A percentile compares a stretch with the other conserved stretches of the same genome.
phyloP scores from a whole-genome alignment of 305 asterid species.

The Striga hermonthica region DNA sequence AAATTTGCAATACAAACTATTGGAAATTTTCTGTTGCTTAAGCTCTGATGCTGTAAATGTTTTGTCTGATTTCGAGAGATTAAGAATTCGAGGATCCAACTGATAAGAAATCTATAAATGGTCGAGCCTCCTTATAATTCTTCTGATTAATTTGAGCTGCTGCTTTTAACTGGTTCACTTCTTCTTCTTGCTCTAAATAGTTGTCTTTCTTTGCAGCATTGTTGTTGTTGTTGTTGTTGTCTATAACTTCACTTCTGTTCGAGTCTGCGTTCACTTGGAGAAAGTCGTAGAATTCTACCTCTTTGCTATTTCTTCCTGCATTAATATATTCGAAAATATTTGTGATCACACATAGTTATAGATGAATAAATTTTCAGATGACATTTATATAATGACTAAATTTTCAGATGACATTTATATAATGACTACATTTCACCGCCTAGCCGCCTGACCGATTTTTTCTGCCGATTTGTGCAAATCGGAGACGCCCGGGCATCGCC shows the following conservation, averaged over 20 bases:
- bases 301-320: constrained; percentile 51
- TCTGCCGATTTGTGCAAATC: too few relatives aligned
- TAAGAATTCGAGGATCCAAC: constrained; percentile 29
- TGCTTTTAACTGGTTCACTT: constrained; percentile 29
- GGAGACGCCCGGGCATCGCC: too few relatives aligned
- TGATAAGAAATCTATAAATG: constrained; percentile 62
- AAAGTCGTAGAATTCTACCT: constrained; percentile 65
- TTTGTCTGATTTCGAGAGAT: not conserved
- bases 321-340: not conserved
- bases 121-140: constrained; percentile 24
- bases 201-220: constrained; percentile 22
- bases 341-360: too few relatives aligned
- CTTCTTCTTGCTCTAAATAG: constrained; percentile 20
- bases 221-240: constrained; percentile 21
- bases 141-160: constrained; percentile 1
- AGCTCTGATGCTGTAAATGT: constrained; percentile 2
- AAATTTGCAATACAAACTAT: constrained; percentile 1
- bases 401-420: too few relatives aligned
- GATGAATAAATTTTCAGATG: too few relatives aligned
- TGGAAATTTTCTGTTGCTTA: not conserved
- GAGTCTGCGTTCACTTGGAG: constrained; percentile 65
- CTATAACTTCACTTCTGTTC: constrained; percentile 56
- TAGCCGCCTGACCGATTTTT: too few relatives aligned
- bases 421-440: too few relatives aligned
- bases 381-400: too few relatives aligned